Evolutionary conservation across 257 asterid species (phyloP), one percentile per base, ranked within the genome.

Genomic region (Salvia rosmarinus): DNA sequence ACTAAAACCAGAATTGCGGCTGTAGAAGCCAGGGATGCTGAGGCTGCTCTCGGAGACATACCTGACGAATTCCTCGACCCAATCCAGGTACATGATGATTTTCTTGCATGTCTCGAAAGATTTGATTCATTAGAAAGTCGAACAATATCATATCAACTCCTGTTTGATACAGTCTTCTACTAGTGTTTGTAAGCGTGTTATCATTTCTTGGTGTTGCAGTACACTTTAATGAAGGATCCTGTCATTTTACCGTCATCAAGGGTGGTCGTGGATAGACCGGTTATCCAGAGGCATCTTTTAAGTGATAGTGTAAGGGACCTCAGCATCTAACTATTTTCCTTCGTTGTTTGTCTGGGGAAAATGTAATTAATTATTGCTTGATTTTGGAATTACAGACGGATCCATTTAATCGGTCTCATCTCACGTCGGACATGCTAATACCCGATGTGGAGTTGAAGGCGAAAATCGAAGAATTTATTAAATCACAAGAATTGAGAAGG

Each of bases 41-140:
- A 95, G 78, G 97, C 98, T 76, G 83, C 88, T 70, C 99, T 95
- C 9, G 98, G 99, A 70, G 99, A 95, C 75, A 86, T 95, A 79
- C 99, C 99, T n/a, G 99, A 91, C 64, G 99, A 95, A 82, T 91
- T 91, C 88, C 96, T 95, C 5, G 99, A 95, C 73, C 99, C 99
- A 20, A 95, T 95, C 81, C 99, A 95, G 90, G 99, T 91, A 77
- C 56, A 74, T 67, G 8, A 9, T 51, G 67, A 34, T 30, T 40
- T 49, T 11, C 47, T 54, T 72, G 17, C 4, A 16, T 39, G 37
- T n/a, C 67, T 34, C 12, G 47, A 3, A 30, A 16, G 21, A 57
- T 32, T 70, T 44, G 57, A 21, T 70, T 52, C 39, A 21, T 2
- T 28, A n/a, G 17, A 28, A 57, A 13, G 14, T 59, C 11, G 50